Evolutionary conservation across 1,284 basidiomycete genomes (phyloP).

Genomic region (Melampsora abietis-canadensis): DNA sequence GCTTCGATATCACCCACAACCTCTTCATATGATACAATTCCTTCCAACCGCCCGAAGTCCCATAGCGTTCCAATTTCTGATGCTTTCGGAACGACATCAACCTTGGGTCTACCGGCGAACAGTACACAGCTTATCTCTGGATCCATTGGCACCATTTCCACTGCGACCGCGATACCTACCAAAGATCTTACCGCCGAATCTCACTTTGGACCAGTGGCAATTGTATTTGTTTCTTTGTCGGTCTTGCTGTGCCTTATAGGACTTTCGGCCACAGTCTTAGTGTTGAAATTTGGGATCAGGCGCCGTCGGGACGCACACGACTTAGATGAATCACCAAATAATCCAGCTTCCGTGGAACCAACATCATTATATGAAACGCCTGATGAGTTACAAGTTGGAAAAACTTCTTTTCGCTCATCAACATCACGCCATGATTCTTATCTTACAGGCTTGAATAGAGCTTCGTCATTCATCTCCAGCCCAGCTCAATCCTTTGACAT

Average conservation of each 20-base stretch:
- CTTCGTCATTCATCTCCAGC: background rate
- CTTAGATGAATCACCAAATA: background rate
- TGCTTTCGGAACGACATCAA: background rate
- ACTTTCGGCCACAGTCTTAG: background rate
- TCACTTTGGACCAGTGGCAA: background rate
- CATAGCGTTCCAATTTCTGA: too few relatives aligned
- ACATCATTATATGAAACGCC: too few relatives aligned
- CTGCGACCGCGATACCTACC: background rate
- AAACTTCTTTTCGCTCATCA: too few relatives aligned
- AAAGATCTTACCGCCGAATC: background rate
- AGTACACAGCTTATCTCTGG: background rate
- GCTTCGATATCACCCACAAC: too few relatives aligned
- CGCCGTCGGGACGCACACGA: background rate
- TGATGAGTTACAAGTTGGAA: too few relatives aligned
- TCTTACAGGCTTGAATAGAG: background rate
- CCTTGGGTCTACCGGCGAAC: background rate
- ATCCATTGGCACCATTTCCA: background rate
- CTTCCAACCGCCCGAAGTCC: too few relatives aligned
- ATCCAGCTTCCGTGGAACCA: background rate
- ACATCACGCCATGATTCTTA: too few relatives aligned
- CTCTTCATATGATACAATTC: too few relatives aligned
- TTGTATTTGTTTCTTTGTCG: background rate
- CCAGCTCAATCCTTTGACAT: slow-evolving; percentile 1
- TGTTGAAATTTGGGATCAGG: background rate
- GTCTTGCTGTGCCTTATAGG: background rate